Percentiles rank a stretch among this genome's conserved stretches.
Conservation (phyloP, 1,284 basidiomycete species). For the Ganoderma leucocontextum region DNA sequence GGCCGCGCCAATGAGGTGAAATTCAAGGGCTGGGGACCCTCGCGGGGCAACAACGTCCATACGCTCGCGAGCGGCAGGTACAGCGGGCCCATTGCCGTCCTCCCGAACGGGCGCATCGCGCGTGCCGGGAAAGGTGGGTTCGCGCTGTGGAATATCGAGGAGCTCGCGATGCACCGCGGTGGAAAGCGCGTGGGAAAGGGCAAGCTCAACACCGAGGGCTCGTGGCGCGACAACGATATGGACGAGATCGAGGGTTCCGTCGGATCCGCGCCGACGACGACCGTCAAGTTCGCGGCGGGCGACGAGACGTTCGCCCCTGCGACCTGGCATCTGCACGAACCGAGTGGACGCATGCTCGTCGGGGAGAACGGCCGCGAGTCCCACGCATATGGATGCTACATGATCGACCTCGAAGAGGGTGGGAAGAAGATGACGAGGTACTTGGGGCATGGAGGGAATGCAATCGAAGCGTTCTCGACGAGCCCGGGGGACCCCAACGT, state of each 20-base stretch:
- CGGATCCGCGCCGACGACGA: conserved; percentile 39
- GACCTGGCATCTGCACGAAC: conserved; percentile 43
- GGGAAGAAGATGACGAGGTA: conserved; percentile 43
- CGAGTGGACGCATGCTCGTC: conserved; percentile 41
- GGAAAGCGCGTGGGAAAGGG: conserved; percentile 20
- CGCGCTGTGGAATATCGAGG: conserved; percentile 45
- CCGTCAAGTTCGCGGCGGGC: conserved; percentile 32
- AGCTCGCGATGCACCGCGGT: conserved; percentile 40
- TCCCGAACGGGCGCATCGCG: conserved; percentile 37
- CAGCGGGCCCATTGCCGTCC: conserved; percentile 41
- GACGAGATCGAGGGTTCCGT: conserved; percentile 44
- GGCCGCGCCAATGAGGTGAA: conserved; percentile 15
- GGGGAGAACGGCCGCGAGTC: conserved; percentile 27
- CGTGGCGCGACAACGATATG: conserved; percentile 38
- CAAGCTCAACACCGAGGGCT: conserved; percentile 31
- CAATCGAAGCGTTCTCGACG: conserved; percentile 42
- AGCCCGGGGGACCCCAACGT: conserved; percentile 45
- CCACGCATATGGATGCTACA: conserved; percentile 37
- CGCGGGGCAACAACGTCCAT: conserved; percentile 36
- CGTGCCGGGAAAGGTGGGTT: conserved; percentile 43
- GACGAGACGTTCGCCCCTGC: conserved; percentile 33
- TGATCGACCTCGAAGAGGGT: conserved; percentile 45
- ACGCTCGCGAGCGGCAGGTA: conserved; percentile 41
- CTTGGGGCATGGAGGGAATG: conserved; percentile 47
- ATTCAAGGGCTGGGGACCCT: conserved; percentile 21